A percentile compares a stretch with the other conserved stretches of the same genome.
These are phyloP conservation scores for Diospyros lotus DNA, from an alignment of 148 eudicot genomes.

Conservation along the genomic window DNA sequence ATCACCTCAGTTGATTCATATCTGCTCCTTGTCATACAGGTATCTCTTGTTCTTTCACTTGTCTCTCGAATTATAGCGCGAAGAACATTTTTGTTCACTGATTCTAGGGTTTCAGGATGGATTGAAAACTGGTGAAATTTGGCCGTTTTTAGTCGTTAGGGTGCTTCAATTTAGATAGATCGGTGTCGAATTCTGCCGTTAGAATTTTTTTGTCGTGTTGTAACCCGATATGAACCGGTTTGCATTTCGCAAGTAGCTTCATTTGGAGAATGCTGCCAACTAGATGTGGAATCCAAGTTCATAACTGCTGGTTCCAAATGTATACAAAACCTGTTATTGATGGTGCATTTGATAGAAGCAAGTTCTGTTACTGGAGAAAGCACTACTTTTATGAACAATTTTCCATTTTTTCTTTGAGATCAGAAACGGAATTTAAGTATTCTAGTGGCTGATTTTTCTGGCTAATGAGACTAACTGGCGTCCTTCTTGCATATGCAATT, in stretches of 20 bases:
- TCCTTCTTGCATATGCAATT: not conserved
- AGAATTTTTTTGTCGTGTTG: not conserved
- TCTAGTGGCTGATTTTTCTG: not conserved
- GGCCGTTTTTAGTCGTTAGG: not conserved
- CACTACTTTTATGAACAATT: too few relatives aligned
- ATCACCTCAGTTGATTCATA: constrained; percentile 11
- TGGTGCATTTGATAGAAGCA: too few relatives aligned
- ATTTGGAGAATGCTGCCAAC: too few relatives aligned
- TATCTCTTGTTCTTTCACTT: constrained; percentile 4
- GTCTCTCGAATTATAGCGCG: not conserved
- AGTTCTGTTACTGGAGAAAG: too few relatives aligned
- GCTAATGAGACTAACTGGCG: not conserved
- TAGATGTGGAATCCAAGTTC: too few relatives aligned
- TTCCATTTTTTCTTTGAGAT: not conserved
- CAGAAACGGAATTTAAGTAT: too few relatives aligned
- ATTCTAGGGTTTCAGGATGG: constrained; percentile 32
- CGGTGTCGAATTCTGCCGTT: not conserved
- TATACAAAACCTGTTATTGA: too few relatives aligned
- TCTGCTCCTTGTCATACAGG: constrained; percentile 1
- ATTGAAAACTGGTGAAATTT: not conserved
- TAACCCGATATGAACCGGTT: too few relatives aligned
- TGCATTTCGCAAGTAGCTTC: too few relatives aligned
- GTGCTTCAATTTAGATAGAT: constrained; percentile 12
- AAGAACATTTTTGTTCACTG: not conserved
- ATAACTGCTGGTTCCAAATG: too few relatives aligned